Base-by-base conservation (phyloP, 805 yeast species). In the Phaffomyces opuntiae region DNA sequence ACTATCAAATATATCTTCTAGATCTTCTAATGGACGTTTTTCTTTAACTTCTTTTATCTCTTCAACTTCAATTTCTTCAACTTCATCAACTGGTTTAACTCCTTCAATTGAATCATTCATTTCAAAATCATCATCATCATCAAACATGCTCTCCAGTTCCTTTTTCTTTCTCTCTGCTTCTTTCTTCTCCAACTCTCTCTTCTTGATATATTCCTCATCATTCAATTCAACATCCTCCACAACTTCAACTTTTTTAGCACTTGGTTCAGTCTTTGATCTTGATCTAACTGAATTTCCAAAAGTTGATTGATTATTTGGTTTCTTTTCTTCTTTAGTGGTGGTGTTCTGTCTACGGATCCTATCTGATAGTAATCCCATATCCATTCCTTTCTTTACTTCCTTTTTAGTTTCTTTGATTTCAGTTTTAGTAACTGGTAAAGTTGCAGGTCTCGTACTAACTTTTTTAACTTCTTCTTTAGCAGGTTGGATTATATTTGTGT, bases 61-160 rank as follows among this genome's bases (percentile, higher is more conserved):
- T n/a, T 38, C 31, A 9, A 45, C 45, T n/a, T 38, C 31, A 9
- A 45, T 45, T 34, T 27, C 21, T 31, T 29, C 21, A 27, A 27
- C 24, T n/a, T 21, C 34, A 19, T 32, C 19, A 7, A 13, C 25
- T 39, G 6, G 11, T 13, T 35, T n/a, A 12, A 42, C 29, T 19
- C 40, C 48, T 9, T 29, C 36, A 11, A 34, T 34, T 5, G 32
- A 26, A 13, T 40, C 35, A 19, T 34, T 36, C 17, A 24, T 33
- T 12, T 40, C 49, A n/a, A 39, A 34, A 14, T 50, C 56, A 36
- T 49, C 54, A 26, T 53, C 60, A 50, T 65, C 69, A 35, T 62
- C 66, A 54, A 68, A 67, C 52, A 68, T 53, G 19, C 64, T 60
- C 38, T 59, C 63, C 36, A 68, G 48, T 27, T 64, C 68, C 19